Percentiles rank a stretch among this genome's conserved stretches.
These are phyloP conservation scores for Symbiodinium pilosum DNA, from an alignment of 73 alveolate genomes.

Conservation along the genomic window DNA sequence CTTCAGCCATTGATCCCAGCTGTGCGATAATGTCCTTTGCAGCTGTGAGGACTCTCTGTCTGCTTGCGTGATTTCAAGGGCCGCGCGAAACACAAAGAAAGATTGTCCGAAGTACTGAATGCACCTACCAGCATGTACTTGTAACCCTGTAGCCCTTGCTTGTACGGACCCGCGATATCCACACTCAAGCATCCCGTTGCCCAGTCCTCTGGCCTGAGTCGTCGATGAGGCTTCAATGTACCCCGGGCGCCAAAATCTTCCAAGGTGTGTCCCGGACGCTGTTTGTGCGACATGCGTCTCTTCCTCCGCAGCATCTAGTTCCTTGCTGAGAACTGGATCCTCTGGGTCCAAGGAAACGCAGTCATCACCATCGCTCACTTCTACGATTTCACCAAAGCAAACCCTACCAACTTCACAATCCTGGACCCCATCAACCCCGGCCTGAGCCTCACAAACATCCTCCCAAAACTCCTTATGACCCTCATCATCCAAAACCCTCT, in stretches of 20 bases:
- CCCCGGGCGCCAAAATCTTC: background rate
- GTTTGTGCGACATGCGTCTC: background rate
- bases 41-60: background rate
- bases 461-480: background rate
- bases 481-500: background rate
- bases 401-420: background rate
- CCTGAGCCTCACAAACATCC: background rate
- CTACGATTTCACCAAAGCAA: background rate
- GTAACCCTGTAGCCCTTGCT: background rate
- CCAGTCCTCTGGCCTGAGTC: background rate
- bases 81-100: background rate
- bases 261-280: background rate
- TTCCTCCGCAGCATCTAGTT: background rate
- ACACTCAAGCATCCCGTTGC: background rate
- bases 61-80: background rate
- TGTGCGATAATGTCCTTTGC: background rate
- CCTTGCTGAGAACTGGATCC: background rate
- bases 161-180: background rate
- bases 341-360: background rate
- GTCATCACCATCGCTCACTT: background rate
- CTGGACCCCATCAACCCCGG: background rate
- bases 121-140: background rate
- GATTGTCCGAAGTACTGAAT: background rate
- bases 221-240: background rate
- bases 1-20: background rate